Base-by-base conservation (phyloP, 1,139 yeast genomes). In the Candida freyschussii region DNA sequence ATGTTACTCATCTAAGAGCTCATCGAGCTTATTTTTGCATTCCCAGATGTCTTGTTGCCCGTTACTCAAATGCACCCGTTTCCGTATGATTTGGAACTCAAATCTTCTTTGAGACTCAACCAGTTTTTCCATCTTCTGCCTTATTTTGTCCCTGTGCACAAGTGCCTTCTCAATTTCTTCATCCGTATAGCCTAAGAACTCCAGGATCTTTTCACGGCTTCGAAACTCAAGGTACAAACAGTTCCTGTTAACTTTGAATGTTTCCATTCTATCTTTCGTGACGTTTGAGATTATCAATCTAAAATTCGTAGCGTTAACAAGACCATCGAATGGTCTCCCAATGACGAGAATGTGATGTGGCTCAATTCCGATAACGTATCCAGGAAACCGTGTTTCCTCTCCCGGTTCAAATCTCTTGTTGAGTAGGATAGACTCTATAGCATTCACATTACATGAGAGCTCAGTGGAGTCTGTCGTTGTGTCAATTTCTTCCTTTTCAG, bases 261-360 rank as follows among this genome's bases (percentile, higher is more conserved):
- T n/a, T 4, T 27, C 30, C 7, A 25, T 6, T 11, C 25, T 14
- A 2, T 17, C 17, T 8, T 28, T 30, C 8, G 9, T 17, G 3
- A 42, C 11, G 25, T 44, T 44, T 9, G 50, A 40, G 8, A 45
- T 35, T 1, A 40, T 20, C 7, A 45, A n/a, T 24, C 39, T 34
- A 22, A 44, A 44, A 25, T 34, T 38, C 2, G 39, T 40, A 2
- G 37, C 23, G 5, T 26, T 33, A 4, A 33, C 22, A 7, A 35
- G 13, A 4, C 33, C 35, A 5, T 41, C 21, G 17, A 31, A 45
- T 11, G 47, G 22, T 13, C 24, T 37, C 3, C 46, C 45, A 27
- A 42, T 24, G 1, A 40, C 24, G 14, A 26, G 12, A 8, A 38
- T 25, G 13, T 37, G 29, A 1, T 12, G 13, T n/a, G 48, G 48